phyloP scores from a whole-genome alignment of 768 basidiomycete genomes.

The Austroboletus festivus region DNA sequence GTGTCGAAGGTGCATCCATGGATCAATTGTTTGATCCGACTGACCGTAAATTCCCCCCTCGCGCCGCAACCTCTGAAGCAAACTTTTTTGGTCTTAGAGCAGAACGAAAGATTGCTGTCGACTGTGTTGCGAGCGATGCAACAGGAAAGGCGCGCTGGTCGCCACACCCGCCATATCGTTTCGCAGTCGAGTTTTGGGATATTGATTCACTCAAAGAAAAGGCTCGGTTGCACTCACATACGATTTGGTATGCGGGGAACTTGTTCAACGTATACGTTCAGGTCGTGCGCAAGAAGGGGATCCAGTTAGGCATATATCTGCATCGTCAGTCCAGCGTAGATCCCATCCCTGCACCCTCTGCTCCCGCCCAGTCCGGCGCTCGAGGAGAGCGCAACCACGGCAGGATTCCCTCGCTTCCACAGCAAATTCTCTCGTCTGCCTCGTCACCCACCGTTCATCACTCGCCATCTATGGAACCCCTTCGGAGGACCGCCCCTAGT shows the following conservation, averaged over 20 bases:
- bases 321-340: slow-evolving; percentile 84
- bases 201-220: slow-evolving; percentile 81
- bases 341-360: slow-evolving; percentile 69
- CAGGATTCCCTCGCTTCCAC: slow-evolving; percentile 31
- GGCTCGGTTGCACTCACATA: slow-evolving; percentile 76
- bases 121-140: slow-evolving; percentile 42
- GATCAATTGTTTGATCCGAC: slow-evolving; percentile 61
- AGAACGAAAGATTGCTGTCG: slow-evolving; percentile 39
- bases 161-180: slow-evolving; percentile 75
- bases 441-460: slow-evolving; percentile 35
- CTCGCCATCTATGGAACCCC: slow-evolving; percentile 46
- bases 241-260: slow-evolving; percentile 87
- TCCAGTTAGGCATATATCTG: slow-evolving; percentile 84
- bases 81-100: slow-evolving; percentile 65
- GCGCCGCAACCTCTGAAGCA: slow-evolving; percentile 39
- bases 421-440: slow-evolving; percentile 27
- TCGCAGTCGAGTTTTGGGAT: slow-evolving; percentile 90
- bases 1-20: slow-evolving; percentile 54
- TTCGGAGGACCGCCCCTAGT: slow-evolving; percentile 44
- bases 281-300: slow-evolving; percentile 75
- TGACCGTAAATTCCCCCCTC: slow-evolving; percentile 27
- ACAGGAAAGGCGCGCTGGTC: slow-evolving; percentile 57
- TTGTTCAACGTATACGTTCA: slow-evolving; percentile 89
- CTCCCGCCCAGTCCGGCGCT: slow-evolving; percentile 39
- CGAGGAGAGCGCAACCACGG: slow-evolving; percentile 26